These are phyloP conservation scores for Pythium guiyangense DNA, from an alignment of 352 stramenopile species.

Conservation along the genomic window DNA sequence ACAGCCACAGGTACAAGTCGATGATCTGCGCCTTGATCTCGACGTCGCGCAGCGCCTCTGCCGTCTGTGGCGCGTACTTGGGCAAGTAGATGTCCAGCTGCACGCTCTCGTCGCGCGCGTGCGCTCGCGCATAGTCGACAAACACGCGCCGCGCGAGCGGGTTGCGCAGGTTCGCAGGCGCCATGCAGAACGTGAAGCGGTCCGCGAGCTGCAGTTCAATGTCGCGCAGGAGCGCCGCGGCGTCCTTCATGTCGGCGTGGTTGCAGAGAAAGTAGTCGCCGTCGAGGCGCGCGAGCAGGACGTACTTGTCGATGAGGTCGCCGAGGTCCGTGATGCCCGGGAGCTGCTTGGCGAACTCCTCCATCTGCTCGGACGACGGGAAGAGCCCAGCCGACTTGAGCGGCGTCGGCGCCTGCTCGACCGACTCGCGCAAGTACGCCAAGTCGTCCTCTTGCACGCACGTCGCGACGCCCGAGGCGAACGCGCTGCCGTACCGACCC, in stretches of 20 bases:
- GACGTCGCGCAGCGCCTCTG: constrained; percentile 83
- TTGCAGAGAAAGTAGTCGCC: constrained; percentile 93
- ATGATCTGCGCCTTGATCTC: constrained; percentile 92
- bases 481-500: constrained; percentile 85
- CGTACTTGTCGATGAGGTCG: constrained; percentile 79
- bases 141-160: constrained; percentile 73
- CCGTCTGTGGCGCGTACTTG: constrained; percentile 57
- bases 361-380: constrained; percentile 88
- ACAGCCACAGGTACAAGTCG: constrained; percentile 94
- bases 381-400: constrained; percentile 87
- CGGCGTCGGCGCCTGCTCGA: constrained; percentile 59
- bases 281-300: constrained; percentile 81
- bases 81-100: constrained; percentile 82
- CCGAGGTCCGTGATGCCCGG: constrained; percentile 63
- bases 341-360: constrained; percentile 80
- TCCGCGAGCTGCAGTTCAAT: constrained; percentile 71
- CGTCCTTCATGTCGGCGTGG: constrained; percentile 75
- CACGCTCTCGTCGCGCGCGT: constrained; percentile 63
- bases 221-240: constrained; percentile 51
- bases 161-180: constrained; percentile 79
- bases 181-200: constrained; percentile 88
- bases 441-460: constrained; percentile 80
- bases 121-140: constrained; percentile 79
- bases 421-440: constrained; percentile 73
- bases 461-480: constrained; percentile 63